Evolutionary conservation across 768 basidiomycete species (phyloP).

Genomic region (Grammothele lineata): DNA sequence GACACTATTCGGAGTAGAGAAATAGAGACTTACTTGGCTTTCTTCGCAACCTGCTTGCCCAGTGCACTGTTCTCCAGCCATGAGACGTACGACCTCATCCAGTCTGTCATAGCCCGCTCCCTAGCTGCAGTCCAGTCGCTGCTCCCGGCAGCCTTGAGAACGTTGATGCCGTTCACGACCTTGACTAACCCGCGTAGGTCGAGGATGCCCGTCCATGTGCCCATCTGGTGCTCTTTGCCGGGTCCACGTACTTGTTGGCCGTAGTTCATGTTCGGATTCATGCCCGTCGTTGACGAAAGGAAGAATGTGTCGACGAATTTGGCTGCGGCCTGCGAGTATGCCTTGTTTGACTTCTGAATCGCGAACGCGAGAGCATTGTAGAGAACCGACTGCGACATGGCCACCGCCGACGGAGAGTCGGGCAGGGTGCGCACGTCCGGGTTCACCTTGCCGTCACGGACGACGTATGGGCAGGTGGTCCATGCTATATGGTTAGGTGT

Average conservation of each 20-base stretch:
- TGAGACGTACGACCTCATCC: constrained; percentile 38
- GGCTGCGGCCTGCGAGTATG: constrained; percentile 34
- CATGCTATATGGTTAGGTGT: constrained; percentile 24
- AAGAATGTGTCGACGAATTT: constrained; percentile 44
- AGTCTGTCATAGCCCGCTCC: constrained; percentile 38
- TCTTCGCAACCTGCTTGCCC: constrained; percentile 36
- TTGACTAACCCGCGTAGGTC: constrained; percentile 50
- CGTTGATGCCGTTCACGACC: constrained; percentile 40
- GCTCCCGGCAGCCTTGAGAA: constrained; percentile 33
- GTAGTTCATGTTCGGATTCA: constrained; percentile 53
- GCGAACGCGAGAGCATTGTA: constrained; percentile 43
- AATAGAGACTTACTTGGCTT: constrained; percentile 50
- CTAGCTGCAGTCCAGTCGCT: constrained; percentile 39
- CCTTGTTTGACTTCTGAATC: constrained; percentile 24
- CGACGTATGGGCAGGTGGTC: constrained; percentile 44
- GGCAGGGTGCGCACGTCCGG: constrained; percentile 47
- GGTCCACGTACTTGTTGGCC: constrained; percentile 53
- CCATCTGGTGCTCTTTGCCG: constrained; percentile 36
- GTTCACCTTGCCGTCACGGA: constrained; percentile 50
- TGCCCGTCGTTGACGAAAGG: constrained; percentile 36
- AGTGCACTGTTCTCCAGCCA: constrained; percentile 44
- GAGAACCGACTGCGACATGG: constrained; percentile 39
- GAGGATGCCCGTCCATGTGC: constrained; percentile 51
- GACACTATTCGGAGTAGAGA: too few relatives aligned
- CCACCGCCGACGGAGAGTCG: constrained; percentile 30